Base-by-base conservation (phyloP, 2,329 filamentous ascomycete species). In the Aspergillus viridinutans region DNA sequence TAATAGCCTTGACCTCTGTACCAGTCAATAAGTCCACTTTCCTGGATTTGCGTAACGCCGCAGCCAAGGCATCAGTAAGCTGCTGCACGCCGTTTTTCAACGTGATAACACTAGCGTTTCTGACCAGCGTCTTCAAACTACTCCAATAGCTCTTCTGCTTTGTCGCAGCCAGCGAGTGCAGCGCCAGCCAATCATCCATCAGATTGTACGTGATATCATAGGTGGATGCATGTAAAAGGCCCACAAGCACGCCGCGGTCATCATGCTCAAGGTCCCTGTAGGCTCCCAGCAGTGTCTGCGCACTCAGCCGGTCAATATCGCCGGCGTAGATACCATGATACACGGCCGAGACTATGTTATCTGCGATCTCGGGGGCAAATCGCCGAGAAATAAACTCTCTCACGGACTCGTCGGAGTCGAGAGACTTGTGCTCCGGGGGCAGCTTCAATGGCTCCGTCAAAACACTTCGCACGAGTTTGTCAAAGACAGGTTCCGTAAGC, bases 261-360 rank as follows among this genome's bases (percentile, higher is more conserved):
- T 49, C 55, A 17, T 55, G 58, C 59, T 87, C 83, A 55, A 81
- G 74, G n/a, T 80, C 61, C 68, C 79, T 80, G 0, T 78, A 56
- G 26, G 73, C 63, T 9, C 87, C 75, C 42, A 88, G 69, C 43
- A 89, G 77, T 52, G 84, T 85, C 64, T 85, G 85, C 50, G 85
- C 85, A 72, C 92, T 96, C 52, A 97, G 78, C 69, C 88, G 82
- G 71, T 90, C 85, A 50, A 96, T 85, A 73, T 97, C 90, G 4
- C 94, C 94, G 23, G 92, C 94, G 72, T 95, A 96, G 57, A 97
- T 91, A 45, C 94, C 94, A 73, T 97, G 94, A 53, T 91, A 74
- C 2, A 85, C 69, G 1, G 87, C 91, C 4, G 91, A 96, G 6
- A 85, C 74, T 20, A 96, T 54, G 65, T 95, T 92, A 64, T 94